Evolutionary conservation across 768 basidiomycete genomes (phyloP), one percentile per base, ranked within the genome.

Genomic region (Auriculariales sp.): DNA sequence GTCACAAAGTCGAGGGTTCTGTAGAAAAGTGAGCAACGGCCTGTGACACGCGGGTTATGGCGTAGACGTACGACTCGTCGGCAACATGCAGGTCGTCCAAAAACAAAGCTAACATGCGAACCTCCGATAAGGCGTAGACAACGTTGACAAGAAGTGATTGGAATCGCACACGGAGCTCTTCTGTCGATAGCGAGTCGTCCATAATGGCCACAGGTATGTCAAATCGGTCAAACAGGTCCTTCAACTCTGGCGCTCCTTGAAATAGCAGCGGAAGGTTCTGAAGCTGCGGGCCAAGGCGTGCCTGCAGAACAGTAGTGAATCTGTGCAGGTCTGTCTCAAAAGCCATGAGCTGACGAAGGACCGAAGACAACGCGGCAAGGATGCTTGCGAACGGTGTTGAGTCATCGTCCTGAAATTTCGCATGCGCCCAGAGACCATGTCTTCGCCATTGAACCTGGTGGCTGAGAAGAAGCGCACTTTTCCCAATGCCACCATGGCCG

Each of bases 31-130:
- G n/a, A n/a, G n/a, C n/a, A n/a, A 49, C 49, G 48, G 49, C 48
- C 46, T 27, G 27, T 25, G 28, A 19, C 25, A 9, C 17, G n/a
- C 33, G 2, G 36, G 36, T 28, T 19, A 11, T 31, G 28, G 32
- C 36, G 24, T 49, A 27, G 59, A 58, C 61, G 47, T 49, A 83
- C 75, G 79, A 80, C 52, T 78, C 75, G 59, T 83, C 78, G 7
- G 83, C 82, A 56, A 82, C 81, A 52, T 86, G 83, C 14, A 84
- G 62, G 60, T 84, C 82, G 57, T 84, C 82, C 36, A 83, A 66
- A 56, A 83, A 83, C 47, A 86, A 62, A 1, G 81, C 81, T 54
- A 86, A 77, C 46, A 83, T 62, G 30, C 81, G 68, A 5, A 79
- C 82, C 58, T 84, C 80, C 1, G 82, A 74, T 34, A 84, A 73